A percentile compares a stretch with the other conserved stretches of the same genome.
Evolutionary conservation across 441 rosid species (phyloP).

Genomic region (Populus trichocarpa): DNA sequence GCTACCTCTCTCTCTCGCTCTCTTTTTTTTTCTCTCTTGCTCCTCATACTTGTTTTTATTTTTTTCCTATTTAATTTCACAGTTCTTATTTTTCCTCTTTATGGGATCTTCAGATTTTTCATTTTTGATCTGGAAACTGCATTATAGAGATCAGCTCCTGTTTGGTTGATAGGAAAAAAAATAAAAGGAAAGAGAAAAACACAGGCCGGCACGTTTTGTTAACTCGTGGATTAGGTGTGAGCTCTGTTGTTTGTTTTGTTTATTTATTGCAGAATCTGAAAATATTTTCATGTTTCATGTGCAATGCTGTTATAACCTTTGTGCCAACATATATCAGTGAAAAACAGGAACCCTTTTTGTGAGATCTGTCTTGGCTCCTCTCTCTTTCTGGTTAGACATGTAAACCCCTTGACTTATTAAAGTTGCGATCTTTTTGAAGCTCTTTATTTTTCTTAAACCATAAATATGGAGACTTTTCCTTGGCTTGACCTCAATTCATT

Average conservation of each 20-base stretch:
- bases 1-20: neutral
- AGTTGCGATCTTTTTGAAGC: neutral
- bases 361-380: slow-evolving; percentile 11
- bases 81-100: neutral
- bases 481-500: neutral
- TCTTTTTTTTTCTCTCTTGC: neutral
- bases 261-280: neutral
- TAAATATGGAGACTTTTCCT: neutral
- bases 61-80: neutral
- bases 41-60: neutral
- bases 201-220: neutral
- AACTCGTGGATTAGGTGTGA: slow-evolving; percentile 24
- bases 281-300: neutral
- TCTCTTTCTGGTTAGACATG: slow-evolving; percentile 18
- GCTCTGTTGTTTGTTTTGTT: neutral
- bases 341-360: slow-evolving; percentile 3
- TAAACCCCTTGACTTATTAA: slow-evolving; percentile 6
- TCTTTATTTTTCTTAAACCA: neutral
- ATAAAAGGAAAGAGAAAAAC: no score
- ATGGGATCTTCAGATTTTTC: neutral
- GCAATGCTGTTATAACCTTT: slow-evolving; percentile 14
- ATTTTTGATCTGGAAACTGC: slow-evolving; percentile 7
- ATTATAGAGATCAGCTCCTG: slow-evolving; percentile 9
- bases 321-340: neutral
- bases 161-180: slow-evolving; percentile 1